A percentile compares a stretch with the other conserved stretches of the same genome.
These are phyloP conservation scores for Parachaetomium inaequale DNA, from an alignment of 495 filamentous ascomycete genomes.

Conservation along the genomic window DNA sequence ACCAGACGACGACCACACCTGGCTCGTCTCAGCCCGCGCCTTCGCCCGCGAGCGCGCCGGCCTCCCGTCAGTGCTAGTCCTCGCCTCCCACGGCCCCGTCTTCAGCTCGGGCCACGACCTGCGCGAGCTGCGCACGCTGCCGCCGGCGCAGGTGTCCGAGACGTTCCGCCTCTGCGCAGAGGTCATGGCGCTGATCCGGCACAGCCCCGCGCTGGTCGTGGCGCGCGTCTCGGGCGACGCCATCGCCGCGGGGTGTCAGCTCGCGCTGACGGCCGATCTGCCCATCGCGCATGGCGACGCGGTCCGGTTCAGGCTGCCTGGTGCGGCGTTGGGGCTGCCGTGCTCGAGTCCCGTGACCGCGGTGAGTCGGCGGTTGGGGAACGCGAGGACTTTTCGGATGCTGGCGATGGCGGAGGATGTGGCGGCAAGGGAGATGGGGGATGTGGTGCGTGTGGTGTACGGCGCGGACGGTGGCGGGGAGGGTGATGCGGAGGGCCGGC, in stretches of 20 bases:
- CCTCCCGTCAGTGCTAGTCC: conserved; percentile 26
- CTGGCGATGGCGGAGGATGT: conserved; percentile 24
- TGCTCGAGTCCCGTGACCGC: conserved; percentile 27
- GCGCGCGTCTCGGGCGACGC: conserved; percentile 24
- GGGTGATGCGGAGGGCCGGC: not conserved
- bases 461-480: not conserved
- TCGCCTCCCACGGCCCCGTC: conserved; percentile 27
- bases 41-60: conserved; percentile 15
- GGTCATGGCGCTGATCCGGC: conserved; percentile 29
- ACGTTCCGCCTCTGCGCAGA: conserved; percentile 27
- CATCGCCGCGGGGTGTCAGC: conserved; percentile 29
- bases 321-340: conserved; percentile 27
- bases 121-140: conserved; percentile 15
- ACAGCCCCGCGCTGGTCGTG: conserved; percentile 25
- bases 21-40: conserved; percentile 22
- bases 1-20: conserved; percentile 13
- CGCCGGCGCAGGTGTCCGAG: conserved; percentile 3
- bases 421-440: conserved; percentile 16
- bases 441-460: conserved; percentile 16
- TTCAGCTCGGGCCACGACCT: conserved; percentile 33
- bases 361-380: conserved; percentile 20
- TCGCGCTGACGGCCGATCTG: conserved; percentile 29
- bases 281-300: conserved; percentile 18
- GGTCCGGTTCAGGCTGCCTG: conserved; percentile 22
- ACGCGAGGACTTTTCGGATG: conserved; percentile 20